Conservation (phyloP, 257 asterid genomes). For the Ophiorrhiza pumila region DNA sequence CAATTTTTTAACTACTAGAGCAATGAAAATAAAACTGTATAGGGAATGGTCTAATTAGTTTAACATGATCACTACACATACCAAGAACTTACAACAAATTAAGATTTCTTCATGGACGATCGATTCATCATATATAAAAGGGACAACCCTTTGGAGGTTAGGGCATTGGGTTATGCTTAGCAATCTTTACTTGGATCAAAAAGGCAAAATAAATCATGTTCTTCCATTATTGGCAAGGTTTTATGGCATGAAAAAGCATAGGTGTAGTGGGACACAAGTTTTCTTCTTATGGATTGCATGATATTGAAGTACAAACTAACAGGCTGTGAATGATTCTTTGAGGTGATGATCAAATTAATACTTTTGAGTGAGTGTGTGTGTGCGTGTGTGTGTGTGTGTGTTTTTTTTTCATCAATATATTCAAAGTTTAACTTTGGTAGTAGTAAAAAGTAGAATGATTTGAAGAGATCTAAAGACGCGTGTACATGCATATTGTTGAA, state of each 20-base stretch:
- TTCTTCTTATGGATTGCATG: constrained; percentile 14
- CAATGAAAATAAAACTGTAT: no score
- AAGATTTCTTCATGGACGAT: constrained; percentile 14
- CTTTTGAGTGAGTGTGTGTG: background rate
- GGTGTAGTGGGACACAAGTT: constrained; percentile 14
- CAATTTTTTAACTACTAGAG: no score
- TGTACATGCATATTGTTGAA: no score
- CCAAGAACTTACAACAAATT: constrained; percentile 2
- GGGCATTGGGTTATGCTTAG: constrained; percentile 5
- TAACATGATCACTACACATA: background rate
- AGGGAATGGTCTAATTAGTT: no score
- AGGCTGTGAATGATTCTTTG: background rate
- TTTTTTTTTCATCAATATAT: no score
- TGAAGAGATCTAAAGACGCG: constrained; percentile 13
- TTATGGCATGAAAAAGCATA: constrained; percentile 20
- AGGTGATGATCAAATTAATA: no score
- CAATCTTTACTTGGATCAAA: constrained; percentile 29
- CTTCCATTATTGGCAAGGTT: constrained; percentile 32
- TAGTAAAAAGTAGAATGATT: constrained; percentile 6
- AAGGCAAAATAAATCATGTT: constrained; percentile 19
- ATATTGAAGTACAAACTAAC: constrained; percentile 10
- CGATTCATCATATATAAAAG: background rate
- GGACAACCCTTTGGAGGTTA: background rate
- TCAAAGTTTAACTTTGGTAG: no score
- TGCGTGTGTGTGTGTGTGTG: background rate